These are phyloP conservation scores for Cladobotryum protrusum DNA, from an alignment of 2,329 filamentous ascomycete species.

Conservation along the genomic window DNA sequence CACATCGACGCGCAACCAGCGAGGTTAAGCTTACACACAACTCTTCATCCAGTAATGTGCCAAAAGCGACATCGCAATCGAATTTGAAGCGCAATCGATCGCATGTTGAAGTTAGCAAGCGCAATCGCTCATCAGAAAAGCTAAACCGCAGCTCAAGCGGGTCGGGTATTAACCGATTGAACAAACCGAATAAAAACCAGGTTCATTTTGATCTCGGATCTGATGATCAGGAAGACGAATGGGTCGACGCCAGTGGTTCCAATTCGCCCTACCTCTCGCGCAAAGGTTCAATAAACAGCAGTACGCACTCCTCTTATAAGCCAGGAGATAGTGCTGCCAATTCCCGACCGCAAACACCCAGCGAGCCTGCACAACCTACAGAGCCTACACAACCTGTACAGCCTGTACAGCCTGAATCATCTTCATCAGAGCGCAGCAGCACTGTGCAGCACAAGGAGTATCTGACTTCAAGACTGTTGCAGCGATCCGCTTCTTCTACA, in stretches of 20 bases:
- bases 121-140: constrained; percentile 44
- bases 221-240: constrained; percentile 48
- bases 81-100: constrained; percentile 57
- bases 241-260: constrained; percentile 60
- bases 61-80: constrained; percentile 49
- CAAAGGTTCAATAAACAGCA: constrained; percentile 44
- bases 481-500: constrained; percentile 53
- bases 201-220: constrained; percentile 60
- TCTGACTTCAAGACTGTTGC: constrained; percentile 60
- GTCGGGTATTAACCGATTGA: constrained; percentile 40
- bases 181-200: constrained; percentile 38
- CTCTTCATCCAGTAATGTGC: constrained; percentile 38
- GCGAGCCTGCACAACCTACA: constrained; percentile 14
- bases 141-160: constrained; percentile 49
- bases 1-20: constrained; percentile 44
- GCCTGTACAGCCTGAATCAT: constrained; percentile 12
- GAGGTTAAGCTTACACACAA: constrained; percentile 45
- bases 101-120: constrained; percentile 48
- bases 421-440: constrained; percentile 28
- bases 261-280: constrained; percentile 51
- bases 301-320: constrained; percentile 41
- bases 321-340: constrained; percentile 26
- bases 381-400: constrained; percentile 14
- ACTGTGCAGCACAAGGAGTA: constrained; percentile 51
- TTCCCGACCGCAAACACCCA: constrained; percentile 32